These are phyloP conservation scores for Psophocarpus tetragonolobus DNA, from an alignment of 306 rosid species.

Conservation along the genomic window DNA sequence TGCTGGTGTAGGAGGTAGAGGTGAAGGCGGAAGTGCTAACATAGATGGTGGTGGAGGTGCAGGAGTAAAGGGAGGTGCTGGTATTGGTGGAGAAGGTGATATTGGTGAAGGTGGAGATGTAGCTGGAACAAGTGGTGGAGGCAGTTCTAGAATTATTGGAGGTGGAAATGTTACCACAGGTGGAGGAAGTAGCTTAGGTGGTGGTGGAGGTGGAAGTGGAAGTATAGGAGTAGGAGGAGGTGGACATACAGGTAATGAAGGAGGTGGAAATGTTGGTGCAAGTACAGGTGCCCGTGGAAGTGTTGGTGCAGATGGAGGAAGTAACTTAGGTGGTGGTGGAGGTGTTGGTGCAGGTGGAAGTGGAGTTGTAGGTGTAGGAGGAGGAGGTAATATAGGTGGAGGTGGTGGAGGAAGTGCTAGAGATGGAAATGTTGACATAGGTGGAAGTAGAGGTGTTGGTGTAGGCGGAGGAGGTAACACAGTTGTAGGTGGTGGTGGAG, in stretches of 20 bases:
- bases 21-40: background rate
- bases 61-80: background rate
- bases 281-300: background rate
- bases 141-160: background rate
- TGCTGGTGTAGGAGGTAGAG: background rate
- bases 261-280: background rate
- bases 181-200: background rate
- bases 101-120: background rate
- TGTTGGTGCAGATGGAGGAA: background rate
- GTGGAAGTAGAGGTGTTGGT: background rate
- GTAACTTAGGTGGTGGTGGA: background rate
- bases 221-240: background rate
- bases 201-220: background rate
- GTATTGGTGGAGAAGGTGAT: background rate
- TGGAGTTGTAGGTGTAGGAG: background rate
- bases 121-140: background rate
- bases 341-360: background rate
- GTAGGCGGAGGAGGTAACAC: background rate
- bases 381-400: accelerated
- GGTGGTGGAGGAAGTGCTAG: background rate
- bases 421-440: background rate
- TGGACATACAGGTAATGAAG: background rate
- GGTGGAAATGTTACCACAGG: background rate
- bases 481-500: background rate
- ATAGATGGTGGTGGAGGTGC: background rate